Conservation (phyloP, 75 land plant species). For the Picea glauca region DNA sequence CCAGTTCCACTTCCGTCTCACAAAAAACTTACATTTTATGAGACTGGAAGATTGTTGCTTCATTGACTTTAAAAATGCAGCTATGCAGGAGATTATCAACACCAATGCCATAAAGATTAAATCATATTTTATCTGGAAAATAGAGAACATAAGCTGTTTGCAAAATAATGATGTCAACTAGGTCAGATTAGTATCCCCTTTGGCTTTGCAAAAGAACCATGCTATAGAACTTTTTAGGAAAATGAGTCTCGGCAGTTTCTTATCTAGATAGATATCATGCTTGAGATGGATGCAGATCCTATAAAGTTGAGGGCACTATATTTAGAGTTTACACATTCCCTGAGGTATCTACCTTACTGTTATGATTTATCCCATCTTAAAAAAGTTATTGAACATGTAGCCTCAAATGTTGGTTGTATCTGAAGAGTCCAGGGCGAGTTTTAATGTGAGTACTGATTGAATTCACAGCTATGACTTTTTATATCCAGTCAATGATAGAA, state of each 20-base stretch:
- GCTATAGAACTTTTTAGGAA: too few species aligned
- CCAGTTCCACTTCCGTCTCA: background rate
- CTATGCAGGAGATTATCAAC: slow-evolving; percentile 3
- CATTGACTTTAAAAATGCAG: background rate
- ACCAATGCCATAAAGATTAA: background rate
- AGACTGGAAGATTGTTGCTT: background rate
- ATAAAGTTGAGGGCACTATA: background rate
- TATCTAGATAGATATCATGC: background rate
- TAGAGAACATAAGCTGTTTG: too few species aligned
- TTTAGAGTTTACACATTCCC: background rate
- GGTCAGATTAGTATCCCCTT: too few species aligned
- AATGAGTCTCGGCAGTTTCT: too few species aligned
- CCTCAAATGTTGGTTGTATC: background rate
- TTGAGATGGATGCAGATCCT: background rate
- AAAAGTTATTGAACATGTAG: background rate
- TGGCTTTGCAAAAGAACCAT: too few species aligned
- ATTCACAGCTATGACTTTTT: too few species aligned
- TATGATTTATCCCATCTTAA: background rate
- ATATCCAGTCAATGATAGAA: too few species aligned
- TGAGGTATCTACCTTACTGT: background rate
- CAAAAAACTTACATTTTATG: background rate
- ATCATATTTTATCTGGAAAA: too few species aligned
- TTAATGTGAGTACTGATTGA: background rate
- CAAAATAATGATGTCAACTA: too few species aligned
- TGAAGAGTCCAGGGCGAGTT: background rate